Evolutionary conservation across 1,139 yeast species (phyloP), one percentile per base, ranked within the genome.

Genomic region (Kurtzmaniella quercitrusa): DNA sequence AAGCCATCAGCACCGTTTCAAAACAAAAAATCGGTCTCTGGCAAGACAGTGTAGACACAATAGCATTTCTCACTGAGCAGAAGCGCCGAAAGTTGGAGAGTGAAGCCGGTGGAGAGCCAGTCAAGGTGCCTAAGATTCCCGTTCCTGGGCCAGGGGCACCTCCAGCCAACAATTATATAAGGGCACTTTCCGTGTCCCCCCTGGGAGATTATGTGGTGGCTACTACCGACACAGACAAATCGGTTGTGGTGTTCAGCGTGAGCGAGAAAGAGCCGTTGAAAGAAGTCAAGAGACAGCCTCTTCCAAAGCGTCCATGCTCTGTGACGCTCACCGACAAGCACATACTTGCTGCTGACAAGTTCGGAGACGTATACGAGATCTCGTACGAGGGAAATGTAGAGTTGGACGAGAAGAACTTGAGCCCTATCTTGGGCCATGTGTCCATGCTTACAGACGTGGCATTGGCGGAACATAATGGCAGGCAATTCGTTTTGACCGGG

Each of bases 241-340:
- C 95, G 2, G 82, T 83, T 12, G 71, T 83, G n/a, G 73, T 88
- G 9, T 82, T 87, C 49, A 56, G 65, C 38, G 52, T 82, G 19
- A 68, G 75, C 47, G 60, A 53, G 34, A 47, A 48, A 17, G 68
- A 73, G 46, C 68, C 77, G 41, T 67, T 86, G 41, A 59, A 57
- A n/a, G 60, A 82, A 29, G 56, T 77, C 39, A 85, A 86, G 55
- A 80, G 94, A 58, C 91, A 89, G 57, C 74, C 79, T 7, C 82
- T 89, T 57, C 89, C 96, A 21, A 93, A 93, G 64, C 81, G 98
- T 60, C 97, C 98, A 10, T 84, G 90, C 51, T 83, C 95, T 1
- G 70, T 89, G 73, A 88, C n/a, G 65, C 82, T 3, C 74, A 84
- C 8, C 62, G 79, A 74, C 45, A 53, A 59, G 2, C 67, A 70